Evolutionary conservation across 2,329 filamentous ascomycete species (phyloP).

Genomic region (Stylonectria norvegica): DNA sequence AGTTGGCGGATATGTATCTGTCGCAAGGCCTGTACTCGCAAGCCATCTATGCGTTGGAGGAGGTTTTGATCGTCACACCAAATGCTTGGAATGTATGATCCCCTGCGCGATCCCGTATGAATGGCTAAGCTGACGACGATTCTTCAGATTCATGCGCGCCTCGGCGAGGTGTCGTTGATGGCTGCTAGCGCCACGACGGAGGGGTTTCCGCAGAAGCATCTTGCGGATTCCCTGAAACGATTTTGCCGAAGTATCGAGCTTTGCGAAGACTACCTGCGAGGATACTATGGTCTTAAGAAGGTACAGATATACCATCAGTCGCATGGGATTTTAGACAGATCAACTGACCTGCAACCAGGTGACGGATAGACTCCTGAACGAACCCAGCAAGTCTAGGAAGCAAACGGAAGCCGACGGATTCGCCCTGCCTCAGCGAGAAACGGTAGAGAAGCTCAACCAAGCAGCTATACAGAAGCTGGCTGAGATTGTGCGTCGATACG

Average conservation of each 20-base stretch:
- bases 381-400: slow-evolving; percentile 42
- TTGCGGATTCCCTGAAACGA: slow-evolving; percentile 73
- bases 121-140: slow-evolving; percentile 18
- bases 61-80: slow-evolving; percentile 79
- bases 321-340: not conserved
- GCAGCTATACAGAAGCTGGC: slow-evolving; percentile 69
- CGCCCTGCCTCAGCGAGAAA: slow-evolving; percentile 52
- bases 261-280: slow-evolving; percentile 87
- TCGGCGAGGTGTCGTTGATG: slow-evolving; percentile 81
- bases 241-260: slow-evolving; percentile 91
- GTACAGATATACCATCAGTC: slow-evolving; percentile 41
- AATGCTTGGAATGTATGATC: slow-evolving; percentile 89
- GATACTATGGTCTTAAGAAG: slow-evolving; percentile 86
- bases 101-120: not conserved
- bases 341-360: slow-evolving; percentile 34
- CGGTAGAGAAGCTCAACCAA: slow-evolving; percentile 66
- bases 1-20: slow-evolving; percentile 84
- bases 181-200: slow-evolving; percentile 48
- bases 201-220: slow-evolving; percentile 45
- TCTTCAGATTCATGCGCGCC: slow-evolving; percentile 74
- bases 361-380: slow-evolving; percentile 48
- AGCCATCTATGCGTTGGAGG: slow-evolving; percentile 84
- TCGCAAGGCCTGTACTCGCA: slow-evolving; percentile 75
- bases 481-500: slow-evolving; percentile 68
- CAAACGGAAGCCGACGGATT: slow-evolving; percentile 48